Evolutionary conservation across 148 eudicot species (phyloP).

Genomic region (Gaultheria prostrata): DNA sequence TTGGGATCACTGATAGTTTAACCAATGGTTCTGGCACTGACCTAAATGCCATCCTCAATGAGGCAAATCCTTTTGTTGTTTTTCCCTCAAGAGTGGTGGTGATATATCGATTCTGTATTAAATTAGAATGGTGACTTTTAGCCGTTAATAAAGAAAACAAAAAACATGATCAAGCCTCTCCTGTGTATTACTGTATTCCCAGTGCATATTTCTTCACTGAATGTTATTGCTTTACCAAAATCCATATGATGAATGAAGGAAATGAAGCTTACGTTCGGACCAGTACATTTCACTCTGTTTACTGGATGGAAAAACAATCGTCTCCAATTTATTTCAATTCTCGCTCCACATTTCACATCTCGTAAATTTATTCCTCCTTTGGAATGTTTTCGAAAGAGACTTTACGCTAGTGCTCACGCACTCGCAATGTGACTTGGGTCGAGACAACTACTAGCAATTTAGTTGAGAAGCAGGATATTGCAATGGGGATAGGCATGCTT

Average conservation of each 20-base stretch:
- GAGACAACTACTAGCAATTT: too few species aligned
- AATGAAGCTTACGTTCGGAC: not conserved
- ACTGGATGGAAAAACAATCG: not conserved
- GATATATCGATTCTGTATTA: not conserved
- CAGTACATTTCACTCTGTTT: not conserved
- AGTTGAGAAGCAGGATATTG: too few species aligned
- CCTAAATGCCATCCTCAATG: not conserved
- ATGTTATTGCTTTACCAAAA: not conserved
- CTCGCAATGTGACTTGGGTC: not conserved
- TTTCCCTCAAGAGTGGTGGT: not conserved
- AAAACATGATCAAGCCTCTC: not conserved
- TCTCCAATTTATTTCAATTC: not conserved
- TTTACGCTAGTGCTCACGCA: too few species aligned
- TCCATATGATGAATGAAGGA: not conserved
- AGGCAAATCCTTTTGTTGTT: not conserved
- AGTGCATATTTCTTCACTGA: not conserved
- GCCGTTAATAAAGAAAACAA: not conserved
- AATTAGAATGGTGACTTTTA: not conserved
- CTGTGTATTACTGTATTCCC: not conserved
- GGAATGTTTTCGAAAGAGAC: too few species aligned
- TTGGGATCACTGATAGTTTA: constrained; percentile 1
- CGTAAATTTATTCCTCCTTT: too few species aligned
- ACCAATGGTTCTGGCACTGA: not conserved
- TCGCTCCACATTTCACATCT: too few species aligned
- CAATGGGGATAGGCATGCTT: too few species aligned